Evolutionary conservation across 352 stramenopile genomes (phyloP).

Genomic region (Thalassiosira oceanica): DNA sequence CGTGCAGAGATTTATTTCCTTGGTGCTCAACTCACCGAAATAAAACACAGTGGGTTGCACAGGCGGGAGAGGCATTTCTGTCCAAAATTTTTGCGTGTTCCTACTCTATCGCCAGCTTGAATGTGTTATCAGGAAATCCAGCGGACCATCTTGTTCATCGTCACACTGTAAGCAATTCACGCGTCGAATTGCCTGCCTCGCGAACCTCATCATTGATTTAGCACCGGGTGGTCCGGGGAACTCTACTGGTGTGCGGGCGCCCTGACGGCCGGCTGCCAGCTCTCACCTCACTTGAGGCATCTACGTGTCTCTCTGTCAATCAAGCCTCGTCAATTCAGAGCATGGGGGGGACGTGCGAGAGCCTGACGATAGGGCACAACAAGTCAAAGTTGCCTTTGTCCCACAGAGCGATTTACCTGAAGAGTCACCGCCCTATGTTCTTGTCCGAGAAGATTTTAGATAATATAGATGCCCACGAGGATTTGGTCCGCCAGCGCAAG

Average conservation of each 20-base stretch:
- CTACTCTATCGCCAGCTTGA: constrained; percentile 72
- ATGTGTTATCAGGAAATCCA: constrained; percentile 73
- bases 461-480: constrained; percentile 32
- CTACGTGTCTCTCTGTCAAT: constrained; percentile 33
- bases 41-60: constrained; percentile 68
- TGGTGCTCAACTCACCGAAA: too few species aligned
- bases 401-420: constrained; percentile 56
- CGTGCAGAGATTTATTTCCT: too few species aligned
- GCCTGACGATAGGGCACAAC: constrained; percentile 62
- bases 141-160: constrained; percentile 79
- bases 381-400: constrained; percentile 70
- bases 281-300: constrained; percentile 27
- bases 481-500: constrained; percentile 1
- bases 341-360: constrained; percentile 35
- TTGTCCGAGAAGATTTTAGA: constrained; percentile 54
- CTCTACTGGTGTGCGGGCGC: constrained; percentile 32
- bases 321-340: constrained; percentile 42
- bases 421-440: constrained; percentile 48
- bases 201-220: too few species aligned
- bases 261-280: constrained; percentile 37
- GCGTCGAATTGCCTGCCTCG: not conserved
- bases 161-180: constrained; percentile 29
- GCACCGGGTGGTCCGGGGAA: constrained; percentile 32
- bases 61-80: constrained; percentile 57
- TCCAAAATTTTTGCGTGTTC: constrained; percentile 77